phyloP scores from a whole-genome alignment of 495 filamentous ascomycete genomes.

The Aspergillus coremiiformis region DNA sequence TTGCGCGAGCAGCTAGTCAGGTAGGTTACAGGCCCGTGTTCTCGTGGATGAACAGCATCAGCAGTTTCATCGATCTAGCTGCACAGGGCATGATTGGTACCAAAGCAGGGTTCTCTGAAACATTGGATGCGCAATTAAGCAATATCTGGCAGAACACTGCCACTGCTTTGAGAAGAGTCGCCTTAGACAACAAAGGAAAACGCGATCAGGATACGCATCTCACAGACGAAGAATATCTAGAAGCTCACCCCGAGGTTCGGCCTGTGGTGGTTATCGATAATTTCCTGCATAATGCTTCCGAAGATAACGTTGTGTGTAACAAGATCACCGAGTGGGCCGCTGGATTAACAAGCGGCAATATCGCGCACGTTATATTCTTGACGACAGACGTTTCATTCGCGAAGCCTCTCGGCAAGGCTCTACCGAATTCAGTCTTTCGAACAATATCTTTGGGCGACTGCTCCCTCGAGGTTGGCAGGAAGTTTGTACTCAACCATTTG shows the following conservation, averaged over 20 bases:
- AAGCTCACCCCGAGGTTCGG: slow-evolving; percentile 76
- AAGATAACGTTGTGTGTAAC: slow-evolving; percentile 71
- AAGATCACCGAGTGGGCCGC: slow-evolving; percentile 92
- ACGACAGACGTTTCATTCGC: slow-evolving; percentile 85
- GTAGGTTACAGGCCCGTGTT: slow-evolving; percentile 94
- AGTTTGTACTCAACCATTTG: slow-evolving; percentile 81
- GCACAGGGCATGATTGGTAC: slow-evolving; percentile 90
- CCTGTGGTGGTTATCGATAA: slow-evolving; percentile 92
- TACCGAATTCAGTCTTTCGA: slow-evolving; percentile 88
- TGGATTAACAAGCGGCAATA: slow-evolving; percentile 73
- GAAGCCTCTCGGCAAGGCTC: slow-evolving; percentile 77
- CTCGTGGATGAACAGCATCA: slow-evolving; percentile 92
- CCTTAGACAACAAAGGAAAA: slow-evolving; percentile 60
- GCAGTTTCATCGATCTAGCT: slow-evolving; percentile 83
- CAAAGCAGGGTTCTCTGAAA: slow-evolving; percentile 93
- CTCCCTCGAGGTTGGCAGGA: slow-evolving; percentile 74
- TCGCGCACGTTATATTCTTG: slow-evolving; percentile 96
- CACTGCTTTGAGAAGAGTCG: slow-evolving; percentile 68
- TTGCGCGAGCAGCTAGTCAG: slow-evolving; percentile 67
- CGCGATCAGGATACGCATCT: slow-evolving; percentile 65
- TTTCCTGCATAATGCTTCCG: slow-evolving; percentile 74
- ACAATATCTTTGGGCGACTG: slow-evolving; percentile 80
- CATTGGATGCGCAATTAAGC: slow-evolving; percentile 78
- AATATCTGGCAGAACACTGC: slow-evolving; percentile 90
- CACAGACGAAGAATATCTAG: slow-evolving; percentile 80